Evolutionary conservation across 1,139 yeast genomes (phyloP).

Genomic region (Wickerhamomyces sp.): DNA sequence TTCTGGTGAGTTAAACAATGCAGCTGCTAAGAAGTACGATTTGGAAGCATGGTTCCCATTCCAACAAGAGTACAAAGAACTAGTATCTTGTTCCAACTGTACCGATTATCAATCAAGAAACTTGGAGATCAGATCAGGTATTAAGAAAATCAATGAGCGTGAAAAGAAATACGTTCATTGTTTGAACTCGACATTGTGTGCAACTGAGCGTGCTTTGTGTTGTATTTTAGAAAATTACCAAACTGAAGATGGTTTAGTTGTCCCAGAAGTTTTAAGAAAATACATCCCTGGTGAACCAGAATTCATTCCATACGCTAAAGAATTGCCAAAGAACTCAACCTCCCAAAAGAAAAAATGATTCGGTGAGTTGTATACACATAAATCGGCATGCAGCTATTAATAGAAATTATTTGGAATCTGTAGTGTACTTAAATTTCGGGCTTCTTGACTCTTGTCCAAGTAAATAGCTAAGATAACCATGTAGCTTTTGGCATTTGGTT

Average conservation of each 20-base stretch:
- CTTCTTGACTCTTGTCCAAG: too few species aligned
- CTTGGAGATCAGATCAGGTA: slow-evolving; percentile 97
- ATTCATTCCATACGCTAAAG: slow-evolving; percentile 85
- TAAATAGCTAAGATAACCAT: too few species aligned
- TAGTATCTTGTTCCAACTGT: slow-evolving; percentile 98
- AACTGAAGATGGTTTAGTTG: slow-evolving; percentile 87
- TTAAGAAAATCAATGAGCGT: slow-evolving; percentile 90
- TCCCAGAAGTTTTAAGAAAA: slow-evolving; percentile 93
- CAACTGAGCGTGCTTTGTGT: slow-evolving; percentile 97
- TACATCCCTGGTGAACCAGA: slow-evolving; percentile 99
- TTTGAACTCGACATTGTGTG: slow-evolving; percentile 94
- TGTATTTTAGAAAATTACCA: slow-evolving; percentile 97
- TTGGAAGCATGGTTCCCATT: slow-evolving; percentile 99
- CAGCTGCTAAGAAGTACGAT: slow-evolving; percentile 98
- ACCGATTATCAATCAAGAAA: slow-evolving; percentile 98
- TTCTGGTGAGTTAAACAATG: slow-evolving; percentile 96
- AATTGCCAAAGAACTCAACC: slow-evolving; percentile 90
- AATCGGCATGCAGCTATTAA: neutral
- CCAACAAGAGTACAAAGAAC: slow-evolving; percentile 97
- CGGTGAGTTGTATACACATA: too few species aligned
- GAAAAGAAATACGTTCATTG: slow-evolving; percentile 99
- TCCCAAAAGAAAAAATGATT: slow-evolving; percentile 59
- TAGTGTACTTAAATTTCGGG: too few species aligned
- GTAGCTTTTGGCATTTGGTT: too few species aligned
- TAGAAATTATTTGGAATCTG: neutral